A percentile compares a stretch with the other conserved stretches of the same genome.
phyloP scores from a whole-genome alignment of 495 filamentous ascomycete species.

The Penicilliopsis zonata region DNA sequence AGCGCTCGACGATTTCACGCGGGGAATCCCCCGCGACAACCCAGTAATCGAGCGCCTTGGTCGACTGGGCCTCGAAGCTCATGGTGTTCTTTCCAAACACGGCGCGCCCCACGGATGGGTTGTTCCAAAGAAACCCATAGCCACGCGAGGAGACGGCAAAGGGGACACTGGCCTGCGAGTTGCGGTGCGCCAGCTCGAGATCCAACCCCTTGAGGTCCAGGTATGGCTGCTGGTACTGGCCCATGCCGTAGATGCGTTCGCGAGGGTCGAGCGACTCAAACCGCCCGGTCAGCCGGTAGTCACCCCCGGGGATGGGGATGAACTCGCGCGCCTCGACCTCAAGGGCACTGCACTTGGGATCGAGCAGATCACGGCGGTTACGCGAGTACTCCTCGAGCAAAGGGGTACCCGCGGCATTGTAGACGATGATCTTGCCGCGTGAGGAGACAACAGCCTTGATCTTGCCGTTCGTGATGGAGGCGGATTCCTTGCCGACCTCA shows the following conservation, averaged over 20 bases:
- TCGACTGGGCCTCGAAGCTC: slow-evolving; percentile 45
- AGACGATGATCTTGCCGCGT: slow-evolving; percentile 39
- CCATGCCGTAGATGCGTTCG: slow-evolving; percentile 51
- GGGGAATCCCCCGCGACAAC: slow-evolving; percentile 42
- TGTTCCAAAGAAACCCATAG: slow-evolving; percentile 50
- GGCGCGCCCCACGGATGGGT: slow-evolving; percentile 41
- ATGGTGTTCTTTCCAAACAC: slow-evolving; percentile 45
- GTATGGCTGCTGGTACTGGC: slow-evolving; percentile 46
- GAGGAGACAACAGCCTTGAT: slow-evolving; percentile 35
- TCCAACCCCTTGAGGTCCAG: slow-evolving; percentile 45
- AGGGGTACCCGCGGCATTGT: slow-evolving; percentile 26
- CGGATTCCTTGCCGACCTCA: slow-evolving; percentile 16
- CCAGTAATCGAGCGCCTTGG: slow-evolving; percentile 44
- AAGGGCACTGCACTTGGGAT: slow-evolving; percentile 44
- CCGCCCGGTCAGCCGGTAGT: slow-evolving; percentile 40
- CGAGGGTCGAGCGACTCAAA: slow-evolving; percentile 36
- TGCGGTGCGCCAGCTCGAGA: slow-evolving; percentile 48
- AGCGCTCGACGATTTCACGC: slow-evolving; percentile 38
- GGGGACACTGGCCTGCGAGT: slow-evolving; percentile 46
- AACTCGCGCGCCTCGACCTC: slow-evolving; percentile 42
- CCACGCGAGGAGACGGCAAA: slow-evolving; percentile 41
- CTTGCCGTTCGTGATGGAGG: slow-evolving; percentile 36
- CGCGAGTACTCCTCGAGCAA: slow-evolving; percentile 45
- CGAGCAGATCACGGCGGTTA: slow-evolving; percentile 33
- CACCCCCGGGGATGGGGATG: slow-evolving; percentile 34